Evolutionary conservation across 2,329 filamentous ascomycete species (phyloP), one percentile per base, ranked within the genome.

Genomic region (Rhexocercosporidium sp.): DNA sequence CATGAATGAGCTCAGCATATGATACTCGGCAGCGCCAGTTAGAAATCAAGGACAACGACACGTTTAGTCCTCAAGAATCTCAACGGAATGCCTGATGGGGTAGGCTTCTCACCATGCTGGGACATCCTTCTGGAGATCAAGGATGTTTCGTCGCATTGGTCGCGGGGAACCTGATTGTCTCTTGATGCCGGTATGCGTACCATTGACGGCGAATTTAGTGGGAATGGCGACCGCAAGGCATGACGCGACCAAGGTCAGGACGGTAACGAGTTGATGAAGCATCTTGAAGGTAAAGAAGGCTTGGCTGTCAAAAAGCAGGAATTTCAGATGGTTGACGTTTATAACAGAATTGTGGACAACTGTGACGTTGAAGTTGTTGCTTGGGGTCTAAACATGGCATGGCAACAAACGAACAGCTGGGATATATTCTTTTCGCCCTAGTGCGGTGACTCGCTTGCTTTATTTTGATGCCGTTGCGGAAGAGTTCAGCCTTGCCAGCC

Each of bases 131-230:
- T 72, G 66, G 8, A 76, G 65, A 62, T 73, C 69, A 3, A 69
- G 27, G 27, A 76, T 73, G 31, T 75, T 70, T 9, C 64, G 64
- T 65, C 74, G 70, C 11, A 66, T 44, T 20, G 73, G 74, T 54
- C 73, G 34, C 18, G 41, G 59, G 9, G 66, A 67, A 14, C 71
- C 69, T 25, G 67, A 62, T 66, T 62, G 51, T 59, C 59, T 54
- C 34, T 59, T 56, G 25, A 68, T 51, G 14, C 71, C 72, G 20
- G 71, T 73, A 18, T 71, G 69, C 29, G 70, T 49, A n/a, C 73
- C 73, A 3, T 59, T 62, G 27, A 74, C 65, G 54, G 56, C 34
- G 57, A 47, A 47, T 53, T 18, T 20, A 34, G 64, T 49, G 12
- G 56, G 37, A 18, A 29, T 31, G 16, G 67, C 57, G 25, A 20